Conservation (phyloP, 2,329 filamentous ascomycete species). For the Remersonia thermophila region DNA sequence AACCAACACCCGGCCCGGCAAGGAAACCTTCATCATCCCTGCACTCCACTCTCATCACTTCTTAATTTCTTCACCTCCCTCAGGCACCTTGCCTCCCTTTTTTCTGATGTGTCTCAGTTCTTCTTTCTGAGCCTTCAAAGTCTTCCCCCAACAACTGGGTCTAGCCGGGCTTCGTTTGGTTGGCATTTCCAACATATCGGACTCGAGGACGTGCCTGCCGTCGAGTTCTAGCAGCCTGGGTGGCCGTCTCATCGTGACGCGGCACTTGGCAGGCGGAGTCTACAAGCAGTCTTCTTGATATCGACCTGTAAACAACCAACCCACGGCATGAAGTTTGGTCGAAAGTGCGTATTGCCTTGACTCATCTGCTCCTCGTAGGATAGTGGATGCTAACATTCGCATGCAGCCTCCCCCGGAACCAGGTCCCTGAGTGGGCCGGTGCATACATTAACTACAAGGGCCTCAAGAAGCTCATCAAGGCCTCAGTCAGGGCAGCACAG, state of each 20-base stretch:
- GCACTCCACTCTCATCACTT: not conserved
- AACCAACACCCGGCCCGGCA: no score
- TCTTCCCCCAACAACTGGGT: no score
- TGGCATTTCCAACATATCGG: no score
- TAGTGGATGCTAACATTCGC: conserved; percentile 9
- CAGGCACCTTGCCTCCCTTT: no score
- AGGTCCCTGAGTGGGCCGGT: conserved; percentile 76
- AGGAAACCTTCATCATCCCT: not conserved
- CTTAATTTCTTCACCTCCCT: not conserved
- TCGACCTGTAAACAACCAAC: no score
- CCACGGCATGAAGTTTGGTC: conserved; percentile 25
- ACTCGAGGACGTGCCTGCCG: no score
- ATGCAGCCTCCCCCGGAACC: conserved; percentile 60
- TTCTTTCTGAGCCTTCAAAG: no score
- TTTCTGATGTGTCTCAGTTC: not conserved
- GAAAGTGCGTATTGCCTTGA: conserved; percentile 19
- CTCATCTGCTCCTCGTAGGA: not conserved
- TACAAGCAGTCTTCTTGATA: no score
- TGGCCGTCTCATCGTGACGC: no score
- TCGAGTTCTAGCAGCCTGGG: no score
- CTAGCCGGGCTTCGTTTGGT: no score
- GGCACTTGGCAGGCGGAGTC: no score
- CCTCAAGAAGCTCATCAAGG: conserved; percentile 91
- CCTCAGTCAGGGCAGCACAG: conserved; percentile 52
- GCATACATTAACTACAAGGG: conserved; percentile 84